Percentiles rank a stretch among this genome's conserved stretches.
These are phyloP conservation scores for Schoenoplectus tabernaemontani DNA, from an alignment of 202 grass and related monocot genomes.

Conservation along the genomic window DNA sequence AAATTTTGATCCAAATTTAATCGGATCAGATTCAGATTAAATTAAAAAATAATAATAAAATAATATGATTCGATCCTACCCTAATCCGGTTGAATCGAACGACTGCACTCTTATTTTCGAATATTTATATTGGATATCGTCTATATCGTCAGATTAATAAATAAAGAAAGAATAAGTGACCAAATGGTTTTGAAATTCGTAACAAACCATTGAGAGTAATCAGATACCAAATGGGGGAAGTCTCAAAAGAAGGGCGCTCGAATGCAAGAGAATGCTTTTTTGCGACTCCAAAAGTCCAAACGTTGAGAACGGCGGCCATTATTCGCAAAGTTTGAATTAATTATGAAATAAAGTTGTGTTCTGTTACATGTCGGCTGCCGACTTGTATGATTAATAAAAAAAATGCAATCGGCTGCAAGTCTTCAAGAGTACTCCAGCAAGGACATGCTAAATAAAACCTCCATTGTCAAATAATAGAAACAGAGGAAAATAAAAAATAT, in stretches of 20 bases:
- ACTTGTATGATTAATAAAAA: not conserved
- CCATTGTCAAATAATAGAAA: not conserved
- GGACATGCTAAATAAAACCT: not conserved
- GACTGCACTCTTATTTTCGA: too few species aligned
- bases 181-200: not conserved
- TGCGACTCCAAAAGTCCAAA: conserved; percentile 4
- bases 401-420: not conserved
- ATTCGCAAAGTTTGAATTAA: not conserved
- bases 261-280: not conserved
- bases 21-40: too few species aligned
- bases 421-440: not conserved
- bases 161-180: not conserved
- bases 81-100: too few species aligned
- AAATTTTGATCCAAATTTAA: too few species aligned
- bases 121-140: not conserved
- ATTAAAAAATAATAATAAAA: too few species aligned
- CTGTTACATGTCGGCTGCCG: not conserved
- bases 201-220: not conserved
- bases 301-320: not conserved
- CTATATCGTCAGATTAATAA: not conserved
- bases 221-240: not conserved
- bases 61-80: too few species aligned
- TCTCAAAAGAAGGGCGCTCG: not conserved
- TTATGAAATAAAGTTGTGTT: not conserved
- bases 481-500: not conserved